Percentiles rank a stretch among this genome's conserved stretches.
Conservation (phyloP, 768 basidiomycete species). For the Suillus sp. region DNA sequence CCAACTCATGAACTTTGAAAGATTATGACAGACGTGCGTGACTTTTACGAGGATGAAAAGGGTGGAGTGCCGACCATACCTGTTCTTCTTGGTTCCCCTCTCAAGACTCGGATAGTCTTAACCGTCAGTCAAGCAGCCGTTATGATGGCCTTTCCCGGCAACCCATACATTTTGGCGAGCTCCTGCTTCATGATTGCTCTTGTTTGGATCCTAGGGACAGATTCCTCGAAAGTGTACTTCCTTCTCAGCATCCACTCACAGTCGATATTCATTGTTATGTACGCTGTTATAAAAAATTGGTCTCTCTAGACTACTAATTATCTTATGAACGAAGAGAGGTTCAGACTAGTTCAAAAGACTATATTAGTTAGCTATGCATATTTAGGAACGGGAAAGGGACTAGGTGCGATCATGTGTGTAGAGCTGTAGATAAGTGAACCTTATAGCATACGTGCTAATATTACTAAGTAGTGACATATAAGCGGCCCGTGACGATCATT, state of each 20-base stretch:
- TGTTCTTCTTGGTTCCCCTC: background rate
- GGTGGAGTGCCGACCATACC: background rate
- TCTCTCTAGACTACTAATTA: background rate
- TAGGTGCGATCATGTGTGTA: no score
- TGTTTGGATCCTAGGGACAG: background rate
- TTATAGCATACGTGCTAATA: no score
- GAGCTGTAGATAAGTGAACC: no score
- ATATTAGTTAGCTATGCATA: no score
- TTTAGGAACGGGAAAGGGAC: no score
- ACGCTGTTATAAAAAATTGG: background rate
- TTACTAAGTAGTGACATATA: no score
- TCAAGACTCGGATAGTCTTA: background rate
- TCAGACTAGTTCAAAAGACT: no score
- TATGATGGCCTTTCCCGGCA: background rate
- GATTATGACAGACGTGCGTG: background rate
- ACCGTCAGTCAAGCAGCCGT: background rate
- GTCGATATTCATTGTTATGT: background rate
- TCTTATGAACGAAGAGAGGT: no score
- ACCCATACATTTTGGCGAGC: background rate
- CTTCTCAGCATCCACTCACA: background rate
- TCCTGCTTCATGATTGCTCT: background rate
- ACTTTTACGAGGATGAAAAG: background rate
- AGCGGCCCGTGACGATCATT: no score
- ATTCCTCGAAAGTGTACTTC: background rate
- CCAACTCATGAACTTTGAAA: background rate